Conservation (phyloP, 1,139 yeast species). For the Yamadazyma spencermartinsiae region DNA sequence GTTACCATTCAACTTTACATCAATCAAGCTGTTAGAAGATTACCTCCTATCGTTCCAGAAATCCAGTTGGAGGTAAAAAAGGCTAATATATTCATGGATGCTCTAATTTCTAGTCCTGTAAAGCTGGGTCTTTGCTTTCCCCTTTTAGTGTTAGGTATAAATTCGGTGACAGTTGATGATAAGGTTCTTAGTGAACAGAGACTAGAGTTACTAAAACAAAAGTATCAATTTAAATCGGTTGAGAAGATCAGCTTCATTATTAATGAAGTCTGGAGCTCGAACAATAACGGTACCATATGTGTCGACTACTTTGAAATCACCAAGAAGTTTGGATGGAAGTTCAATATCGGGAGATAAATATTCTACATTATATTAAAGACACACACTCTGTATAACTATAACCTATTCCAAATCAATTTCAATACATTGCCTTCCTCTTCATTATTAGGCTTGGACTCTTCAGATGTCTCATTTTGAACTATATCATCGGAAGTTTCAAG, state of each 20-base stretch:
- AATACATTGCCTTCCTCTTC: background rate
- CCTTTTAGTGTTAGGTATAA: conserved; percentile 7
- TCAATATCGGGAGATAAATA: conserved; percentile 11
- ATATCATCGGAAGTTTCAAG: conserved; percentile 3
- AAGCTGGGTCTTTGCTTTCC: conserved; percentile 12
- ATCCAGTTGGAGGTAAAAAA: conserved; percentile 6
- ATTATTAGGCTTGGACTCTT: background rate
- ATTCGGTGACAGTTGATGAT: conserved; percentile 6
- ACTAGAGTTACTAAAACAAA: conserved; percentile 4
- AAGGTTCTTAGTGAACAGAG: background rate
- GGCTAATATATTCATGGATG: conserved; percentile 3
- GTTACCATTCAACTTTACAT: conserved; percentile 5
- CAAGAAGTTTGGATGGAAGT: conserved; percentile 12
- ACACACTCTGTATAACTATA: background rate
- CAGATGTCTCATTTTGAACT: background rate
- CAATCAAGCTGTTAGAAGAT: conserved; percentile 5
- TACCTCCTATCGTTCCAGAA: conserved; percentile 11
- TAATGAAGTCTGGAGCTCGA: conserved; percentile 10
- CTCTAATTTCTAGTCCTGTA: conserved; percentile 6
- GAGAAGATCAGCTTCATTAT: conserved; percentile 7
- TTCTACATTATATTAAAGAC: background rate
- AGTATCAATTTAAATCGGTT: conserved; percentile 8
- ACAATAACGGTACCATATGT: conserved; percentile 9
- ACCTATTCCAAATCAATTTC: background rate
- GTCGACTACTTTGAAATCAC: conserved; percentile 13